Percentiles rank a stretch among this genome's conserved stretches.
phyloP scores from a whole-genome alignment of 2,329 filamentous ascomycete genomes.

The Stachybotrys elegans region DNA sequence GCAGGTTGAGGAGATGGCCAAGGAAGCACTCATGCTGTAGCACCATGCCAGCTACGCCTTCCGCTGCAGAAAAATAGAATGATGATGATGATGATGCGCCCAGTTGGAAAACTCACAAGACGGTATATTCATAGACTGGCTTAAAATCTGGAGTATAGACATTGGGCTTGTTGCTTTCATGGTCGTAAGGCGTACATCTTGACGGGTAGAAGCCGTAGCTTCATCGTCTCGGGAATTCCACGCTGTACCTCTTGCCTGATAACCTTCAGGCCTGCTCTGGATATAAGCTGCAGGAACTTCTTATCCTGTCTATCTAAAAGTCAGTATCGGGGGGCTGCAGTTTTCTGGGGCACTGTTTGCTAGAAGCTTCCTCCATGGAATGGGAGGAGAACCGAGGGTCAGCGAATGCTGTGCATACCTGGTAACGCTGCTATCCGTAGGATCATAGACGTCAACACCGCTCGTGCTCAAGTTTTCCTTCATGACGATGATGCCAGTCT shows the following conservation, averaged over 20 bases:
- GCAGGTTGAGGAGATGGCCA: conserved; percentile 34
- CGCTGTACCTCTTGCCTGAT: conserved; percentile 66
- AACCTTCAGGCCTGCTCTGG: conserved; percentile 62
- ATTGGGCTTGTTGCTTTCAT: too few species aligned
- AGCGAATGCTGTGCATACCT: conserved; percentile 33
- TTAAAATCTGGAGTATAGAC: too few species aligned
- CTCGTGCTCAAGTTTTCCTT: conserved; percentile 66
- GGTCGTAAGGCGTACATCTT: conserved; percentile 72
- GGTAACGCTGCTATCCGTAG: conserved; percentile 72
- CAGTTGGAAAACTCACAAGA: too few species aligned
- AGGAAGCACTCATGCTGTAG: too few species aligned
- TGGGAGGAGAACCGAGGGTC: not conserved
- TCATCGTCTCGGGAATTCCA: conserved; percentile 59
- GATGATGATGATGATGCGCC: too few species aligned
- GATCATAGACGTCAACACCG: conserved; percentile 66
- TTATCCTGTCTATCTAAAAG: conserved; percentile 46
- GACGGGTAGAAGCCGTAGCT: conserved; percentile 59
- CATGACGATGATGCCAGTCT: conserved; percentile 28
- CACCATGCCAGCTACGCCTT: too few species aligned
- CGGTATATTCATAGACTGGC: too few species aligned
- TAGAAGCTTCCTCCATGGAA: too few species aligned
- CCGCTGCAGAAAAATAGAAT: too few species aligned
- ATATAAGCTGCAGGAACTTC: conserved; percentile 67
- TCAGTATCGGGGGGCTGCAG: not conserved
- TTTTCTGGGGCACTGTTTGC: not conserved